These are phyloP conservation scores for Cornus kousa DNA, from an alignment of 148 eudicot genomes.

Conservation along the genomic window DNA sequence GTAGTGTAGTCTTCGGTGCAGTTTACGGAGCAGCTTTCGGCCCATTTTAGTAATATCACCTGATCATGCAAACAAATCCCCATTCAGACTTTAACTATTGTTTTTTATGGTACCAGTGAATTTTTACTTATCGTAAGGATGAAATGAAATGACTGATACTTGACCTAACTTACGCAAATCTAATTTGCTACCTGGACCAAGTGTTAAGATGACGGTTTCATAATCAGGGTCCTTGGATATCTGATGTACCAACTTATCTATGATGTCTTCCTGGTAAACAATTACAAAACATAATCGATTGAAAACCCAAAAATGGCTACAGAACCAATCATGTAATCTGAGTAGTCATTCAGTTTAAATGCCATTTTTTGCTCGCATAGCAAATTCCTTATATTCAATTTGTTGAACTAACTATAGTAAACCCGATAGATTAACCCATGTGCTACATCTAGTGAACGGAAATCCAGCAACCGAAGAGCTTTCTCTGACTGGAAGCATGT, in stretches of 20 bases:
- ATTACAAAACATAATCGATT: background rate
- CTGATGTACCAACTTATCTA: background rate
- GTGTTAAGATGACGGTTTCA: slow-evolving; percentile 6
- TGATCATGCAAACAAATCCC: background rate
- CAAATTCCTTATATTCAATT: background rate
- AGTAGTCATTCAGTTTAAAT: background rate
- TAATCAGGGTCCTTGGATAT: slow-evolving; percentile 6
- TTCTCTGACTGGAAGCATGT: background rate
- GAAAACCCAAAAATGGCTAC: background rate
- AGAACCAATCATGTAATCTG: background rate
- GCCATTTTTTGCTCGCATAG: background rate
- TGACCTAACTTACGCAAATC: background rate
- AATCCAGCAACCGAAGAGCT: background rate
- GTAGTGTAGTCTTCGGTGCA: background rate
- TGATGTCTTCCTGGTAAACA: background rate
- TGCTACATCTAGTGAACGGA: background rate
- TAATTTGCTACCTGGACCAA: slow-evolving; percentile 11
- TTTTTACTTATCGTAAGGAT: too few species aligned
- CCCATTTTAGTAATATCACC: slow-evolving; percentile 3
- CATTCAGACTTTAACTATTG: background rate
- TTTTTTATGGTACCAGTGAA: background rate
- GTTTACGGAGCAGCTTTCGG: background rate
- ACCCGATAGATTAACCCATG: background rate
- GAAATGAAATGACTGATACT: too few species aligned
- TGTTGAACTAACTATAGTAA: background rate